A percentile compares a stretch with the other conserved stretches of the same genome.
Conservation (phyloP, 2,329 filamentous ascomycete genomes). For the Colletotrichum navitas region DNA sequence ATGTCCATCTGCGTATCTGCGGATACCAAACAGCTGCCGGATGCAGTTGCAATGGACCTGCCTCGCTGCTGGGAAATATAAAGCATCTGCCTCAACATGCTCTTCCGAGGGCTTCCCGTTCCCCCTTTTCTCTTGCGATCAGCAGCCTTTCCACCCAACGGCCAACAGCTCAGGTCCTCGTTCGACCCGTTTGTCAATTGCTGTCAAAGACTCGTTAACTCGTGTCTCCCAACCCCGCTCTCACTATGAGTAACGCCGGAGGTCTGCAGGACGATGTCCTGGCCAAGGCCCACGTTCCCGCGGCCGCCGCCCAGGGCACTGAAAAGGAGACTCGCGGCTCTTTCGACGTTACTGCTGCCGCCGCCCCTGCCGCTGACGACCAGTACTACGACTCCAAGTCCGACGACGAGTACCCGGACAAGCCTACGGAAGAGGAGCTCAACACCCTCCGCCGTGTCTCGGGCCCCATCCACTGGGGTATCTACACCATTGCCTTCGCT, state of each 20-base stretch:
- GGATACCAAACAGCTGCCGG: slow-evolving; percentile 36
- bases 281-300: slow-evolving; percentile 44
- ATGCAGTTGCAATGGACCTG: slow-evolving; percentile 36
- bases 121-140: slow-evolving; percentile 18
- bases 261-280: slow-evolving; percentile 42
- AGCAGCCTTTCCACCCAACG: slow-evolving; percentile 33
- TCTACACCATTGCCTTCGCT: slow-evolving; percentile 78
- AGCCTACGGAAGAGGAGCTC: slow-evolving; percentile 73
- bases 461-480: slow-evolving; percentile 72
- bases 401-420: slow-evolving; percentile 51
- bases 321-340: slow-evolving; percentile 43
- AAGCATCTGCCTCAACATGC: slow-evolving; percentile 26
- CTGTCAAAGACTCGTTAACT: slow-evolving; percentile 41
- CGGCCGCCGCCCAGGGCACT: slow-evolving; percentile 42
- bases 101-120: not conserved
- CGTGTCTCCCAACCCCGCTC: slow-evolving; percentile 33
- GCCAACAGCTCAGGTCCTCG: slow-evolving; percentile 32
- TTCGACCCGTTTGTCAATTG: slow-evolving; percentile 33
- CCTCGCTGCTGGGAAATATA: slow-evolving; percentile 35
- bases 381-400: slow-evolving; percentile 45
- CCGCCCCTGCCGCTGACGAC: slow-evolving; percentile 35
- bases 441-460: slow-evolving; percentile 72
- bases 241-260: slow-evolving; percentile 43
- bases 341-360: slow-evolving; percentile 44
- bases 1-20: slow-evolving; percentile 34